Evolutionary conservation across 225 moss, liverwort and hornwort genomes (phyloP).

Genomic region (Asterella californica): DNA sequence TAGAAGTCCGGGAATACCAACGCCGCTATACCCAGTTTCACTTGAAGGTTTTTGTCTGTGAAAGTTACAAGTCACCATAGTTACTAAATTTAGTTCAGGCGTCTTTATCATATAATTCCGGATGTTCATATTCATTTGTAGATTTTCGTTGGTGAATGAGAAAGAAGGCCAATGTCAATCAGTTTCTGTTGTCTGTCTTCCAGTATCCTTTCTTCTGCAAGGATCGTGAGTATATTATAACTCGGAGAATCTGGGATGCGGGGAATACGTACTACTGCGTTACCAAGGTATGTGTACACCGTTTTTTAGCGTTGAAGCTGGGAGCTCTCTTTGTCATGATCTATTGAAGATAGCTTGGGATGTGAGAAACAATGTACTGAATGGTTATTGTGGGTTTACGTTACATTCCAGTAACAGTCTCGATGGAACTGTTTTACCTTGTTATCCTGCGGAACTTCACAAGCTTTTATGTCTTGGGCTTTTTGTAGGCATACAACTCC

Average conservation of each 20-base stretch:
- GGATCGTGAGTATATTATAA: constrained; percentile 86
- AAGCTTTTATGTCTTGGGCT: neutral
- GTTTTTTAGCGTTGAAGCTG: neutral
- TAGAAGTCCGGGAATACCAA: neutral
- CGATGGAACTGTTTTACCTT: neutral
- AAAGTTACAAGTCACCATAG: too few species aligned
- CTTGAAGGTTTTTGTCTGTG: neutral
- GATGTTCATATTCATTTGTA: too few species aligned
- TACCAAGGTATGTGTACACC: constrained; percentile 52
- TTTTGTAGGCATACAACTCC: constrained; percentile 57
- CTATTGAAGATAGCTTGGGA: neutral
- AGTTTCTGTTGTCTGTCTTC: neutral
- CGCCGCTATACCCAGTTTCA: neutral
- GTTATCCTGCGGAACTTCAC: neutral
- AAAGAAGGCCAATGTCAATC: neutral
- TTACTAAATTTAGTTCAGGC: too few species aligned
- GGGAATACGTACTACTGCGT: constrained; percentile 68
- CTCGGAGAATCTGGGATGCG: constrained; percentile 77
- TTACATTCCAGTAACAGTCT: neutral
- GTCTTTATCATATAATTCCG: too few species aligned
- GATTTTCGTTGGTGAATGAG: too few species aligned
- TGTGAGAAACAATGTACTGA: too few species aligned
- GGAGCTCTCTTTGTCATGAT: neutral
- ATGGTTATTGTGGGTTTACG: too few species aligned
- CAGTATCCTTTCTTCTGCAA: constrained; percentile 97